Evolutionary conservation across 2,329 filamentous ascomycete species (phyloP).

Genomic region (Exophiala bonariae): DNA sequence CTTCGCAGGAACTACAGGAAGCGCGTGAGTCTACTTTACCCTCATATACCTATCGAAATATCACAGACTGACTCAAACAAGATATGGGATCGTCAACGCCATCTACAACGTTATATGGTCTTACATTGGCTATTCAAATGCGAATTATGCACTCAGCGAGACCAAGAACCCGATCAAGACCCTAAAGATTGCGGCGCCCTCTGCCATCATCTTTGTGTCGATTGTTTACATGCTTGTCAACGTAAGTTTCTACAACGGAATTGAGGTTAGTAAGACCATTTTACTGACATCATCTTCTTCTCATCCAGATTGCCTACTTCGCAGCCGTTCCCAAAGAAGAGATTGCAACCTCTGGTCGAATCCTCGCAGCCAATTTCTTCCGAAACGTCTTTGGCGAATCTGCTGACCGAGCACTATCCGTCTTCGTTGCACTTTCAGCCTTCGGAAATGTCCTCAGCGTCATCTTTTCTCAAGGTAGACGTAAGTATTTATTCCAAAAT

Average conservation of each 20-base stretch:
- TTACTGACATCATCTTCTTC: not conserved
- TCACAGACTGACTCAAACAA: not conserved
- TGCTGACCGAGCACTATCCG: slow-evolving; percentile 44
- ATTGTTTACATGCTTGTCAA: slow-evolving; percentile 59
- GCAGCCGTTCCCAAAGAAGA: slow-evolving; percentile 58
- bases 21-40: slow-evolving; percentile 28
- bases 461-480: slow-evolving; percentile 54
- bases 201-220: slow-evolving; percentile 56
- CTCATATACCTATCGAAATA: not conserved
- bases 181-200: slow-evolving; percentile 56
- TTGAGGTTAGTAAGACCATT: no score
- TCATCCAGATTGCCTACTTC: slow-evolving; percentile 54
- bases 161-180: slow-evolving; percentile 59
- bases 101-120: slow-evolving; percentile 59
- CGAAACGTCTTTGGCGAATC: slow-evolving; percentile 52
- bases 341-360: slow-evolving; percentile 53
- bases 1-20: slow-evolving; percentile 41
- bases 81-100: slow-evolving; percentile 49
- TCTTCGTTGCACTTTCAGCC: slow-evolving; percentile 53
- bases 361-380: slow-evolving; percentile 60
- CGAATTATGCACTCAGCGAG: slow-evolving; percentile 58
- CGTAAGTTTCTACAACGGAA: slow-evolving; percentile 14
- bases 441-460: slow-evolving; percentile 59
- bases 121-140: slow-evolving; percentile 57
- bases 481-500: slow-evolving; percentile 4